phyloP scores from a whole-genome alignment of 768 basidiomycete species.

The Lyophyllum semitale region DNA sequence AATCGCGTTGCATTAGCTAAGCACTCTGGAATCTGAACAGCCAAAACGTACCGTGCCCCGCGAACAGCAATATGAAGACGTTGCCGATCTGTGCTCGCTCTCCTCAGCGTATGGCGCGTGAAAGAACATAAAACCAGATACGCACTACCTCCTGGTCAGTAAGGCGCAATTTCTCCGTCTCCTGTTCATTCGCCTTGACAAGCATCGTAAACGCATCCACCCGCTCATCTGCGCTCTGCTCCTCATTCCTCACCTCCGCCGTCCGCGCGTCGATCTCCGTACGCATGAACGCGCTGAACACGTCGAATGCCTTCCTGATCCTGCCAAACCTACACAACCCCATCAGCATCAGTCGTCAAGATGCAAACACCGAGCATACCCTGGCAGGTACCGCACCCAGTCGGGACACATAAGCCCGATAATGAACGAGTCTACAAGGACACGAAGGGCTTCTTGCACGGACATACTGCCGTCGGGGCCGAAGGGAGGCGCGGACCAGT shows the following conservation, averaged over 20 bases:
- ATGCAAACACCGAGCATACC: conserved; percentile 4
- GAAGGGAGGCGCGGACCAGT: conserved; percentile 38
- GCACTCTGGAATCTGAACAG: conserved; percentile 19
- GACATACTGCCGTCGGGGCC: conserved; percentile 36
- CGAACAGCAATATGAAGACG: conserved; percentile 51
- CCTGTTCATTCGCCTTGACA: conserved; percentile 47
- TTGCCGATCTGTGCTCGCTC: conserved; percentile 46
- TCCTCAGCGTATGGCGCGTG: background rate
- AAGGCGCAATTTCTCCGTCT: conserved; percentile 38
- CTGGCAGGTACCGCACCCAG: conserved; percentile 10
- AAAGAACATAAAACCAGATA: background rate
- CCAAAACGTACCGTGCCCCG: conserved; percentile 50
- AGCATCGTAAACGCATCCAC: conserved; percentile 43
- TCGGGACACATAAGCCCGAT: background rate
- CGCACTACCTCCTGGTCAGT: conserved; percentile 41
- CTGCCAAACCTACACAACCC: conserved; percentile 24
- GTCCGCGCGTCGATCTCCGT: conserved; percentile 34
- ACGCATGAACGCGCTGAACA: conserved; percentile 38
- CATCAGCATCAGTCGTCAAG: background rate
- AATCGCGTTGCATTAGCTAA: background rate
- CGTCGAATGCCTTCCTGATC: conserved; percentile 27
- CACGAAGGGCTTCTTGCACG: conserved; percentile 34
- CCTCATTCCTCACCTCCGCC: conserved; percentile 21
- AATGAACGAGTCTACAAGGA: conserved; percentile 29
- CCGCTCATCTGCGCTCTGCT: conserved; percentile 4